phyloP scores from a whole-genome alignment of 1,139 yeast genomes.

The Martiniozyma asiatica region DNA sequence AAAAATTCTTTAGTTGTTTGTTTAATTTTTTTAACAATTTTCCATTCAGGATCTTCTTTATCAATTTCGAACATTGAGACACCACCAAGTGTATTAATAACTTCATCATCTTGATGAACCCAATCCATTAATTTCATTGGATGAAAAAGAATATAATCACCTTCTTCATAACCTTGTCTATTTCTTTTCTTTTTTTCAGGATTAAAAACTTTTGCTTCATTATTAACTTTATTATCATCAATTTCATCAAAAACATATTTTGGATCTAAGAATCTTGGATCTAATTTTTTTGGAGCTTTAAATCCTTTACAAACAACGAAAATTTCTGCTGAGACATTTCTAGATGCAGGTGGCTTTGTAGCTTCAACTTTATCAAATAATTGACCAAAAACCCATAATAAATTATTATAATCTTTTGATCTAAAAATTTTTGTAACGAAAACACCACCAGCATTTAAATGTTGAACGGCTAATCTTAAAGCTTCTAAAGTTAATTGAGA shows the following conservation, averaged over 20 bases:
- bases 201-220: conserved; percentile 84
- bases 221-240: conserved; percentile 63
- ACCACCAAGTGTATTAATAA: conserved; percentile 71
- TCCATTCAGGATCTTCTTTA: conserved; percentile 60
- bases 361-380: conserved; percentile 94
- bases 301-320: conserved; percentile 93
- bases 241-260: conserved; percentile 90
- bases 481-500: conserved; percentile 93
- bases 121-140: conserved; percentile 69
- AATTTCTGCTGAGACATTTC: conserved; percentile 98
- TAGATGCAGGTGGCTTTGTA: conserved; percentile 96
- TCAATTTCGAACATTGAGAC: conserved; percentile 52
- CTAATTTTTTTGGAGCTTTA: conserved; percentile 91
- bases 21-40: conserved; percentile 55
- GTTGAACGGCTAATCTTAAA: conserved; percentile 88
- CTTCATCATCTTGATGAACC: conserved; percentile 60
- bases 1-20: conserved; percentile 67
- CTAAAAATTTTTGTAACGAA: conserved; percentile 94
- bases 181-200: conserved; percentile 86
- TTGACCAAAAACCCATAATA: conserved; percentile 96
- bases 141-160: conserved; percentile 71
- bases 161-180: conserved; percentile 96
- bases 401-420: conserved; percentile 92
- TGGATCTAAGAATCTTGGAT: conserved; percentile 86
- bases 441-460: conserved; percentile 85